Evolutionary conservation across 192 early-diverging fungal species (phyloP).

Genomic region (Lunasporangiospora selenospora): DNA sequence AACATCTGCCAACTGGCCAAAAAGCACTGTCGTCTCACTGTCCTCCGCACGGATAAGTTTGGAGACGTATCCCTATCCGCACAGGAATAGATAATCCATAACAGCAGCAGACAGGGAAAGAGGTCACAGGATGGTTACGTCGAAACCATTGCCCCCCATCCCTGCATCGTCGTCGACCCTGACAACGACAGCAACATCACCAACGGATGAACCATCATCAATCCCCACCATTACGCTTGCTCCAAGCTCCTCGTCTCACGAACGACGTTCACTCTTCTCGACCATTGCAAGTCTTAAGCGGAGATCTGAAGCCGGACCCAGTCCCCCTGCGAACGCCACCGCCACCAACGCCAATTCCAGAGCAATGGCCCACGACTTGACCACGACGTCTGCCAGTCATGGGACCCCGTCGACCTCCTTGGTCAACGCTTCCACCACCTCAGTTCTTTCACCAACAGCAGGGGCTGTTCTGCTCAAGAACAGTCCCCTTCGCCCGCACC

Average conservation of each 20-base stretch:
- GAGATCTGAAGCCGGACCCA: neutral
- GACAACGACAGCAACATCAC: neutral
- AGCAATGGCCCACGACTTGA: too few species aligned
- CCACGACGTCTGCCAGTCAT: too few species aligned
- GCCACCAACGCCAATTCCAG: conserved; percentile 4
- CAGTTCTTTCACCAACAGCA: neutral
- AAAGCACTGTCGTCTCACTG: too few species aligned
- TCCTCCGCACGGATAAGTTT: too few species aligned
- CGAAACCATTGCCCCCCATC: conserved; percentile 46
- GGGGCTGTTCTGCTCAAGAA: neutral
- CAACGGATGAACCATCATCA: neutral
- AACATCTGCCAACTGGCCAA: too few species aligned
- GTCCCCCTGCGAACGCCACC: neutral
- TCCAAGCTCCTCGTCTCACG: neutral
- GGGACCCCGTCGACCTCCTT: too few species aligned
- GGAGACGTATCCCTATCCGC: too few species aligned
- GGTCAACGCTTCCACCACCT: neutral
- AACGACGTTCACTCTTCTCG: too few species aligned
- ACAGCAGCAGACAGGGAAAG: too few species aligned
- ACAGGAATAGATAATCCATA: too few species aligned
- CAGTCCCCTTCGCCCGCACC: neutral
- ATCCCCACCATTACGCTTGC: neutral
- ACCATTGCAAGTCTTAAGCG: too few species aligned
- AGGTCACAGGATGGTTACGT: conserved; percentile 23
- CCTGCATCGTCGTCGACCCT: conserved; percentile 2